These are phyloP conservation scores for Trichosporon inkin DNA, from an alignment of 1,284 basidiomycete genomes.

Conservation along the genomic window DNA sequence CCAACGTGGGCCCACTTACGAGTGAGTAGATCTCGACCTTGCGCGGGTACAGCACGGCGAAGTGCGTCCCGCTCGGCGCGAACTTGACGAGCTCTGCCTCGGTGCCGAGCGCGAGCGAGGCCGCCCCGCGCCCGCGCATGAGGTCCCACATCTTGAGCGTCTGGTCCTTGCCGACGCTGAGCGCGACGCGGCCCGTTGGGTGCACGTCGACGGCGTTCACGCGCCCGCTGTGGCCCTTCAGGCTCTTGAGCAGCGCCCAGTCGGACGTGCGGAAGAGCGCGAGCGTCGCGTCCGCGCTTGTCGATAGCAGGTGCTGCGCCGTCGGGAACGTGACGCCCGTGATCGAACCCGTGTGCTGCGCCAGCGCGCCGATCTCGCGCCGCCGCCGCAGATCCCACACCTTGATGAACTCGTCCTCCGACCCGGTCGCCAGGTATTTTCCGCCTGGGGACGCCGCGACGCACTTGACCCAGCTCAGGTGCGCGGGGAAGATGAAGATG, in stretches of 20 bases:
- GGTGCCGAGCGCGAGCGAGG: conserved; percentile 79
- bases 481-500: conserved; percentile 93
- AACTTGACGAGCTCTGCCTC: conserved; percentile 85
- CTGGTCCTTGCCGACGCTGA: conserved; percentile 85
- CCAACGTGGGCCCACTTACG: too few species aligned
- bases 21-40: conserved; percentile 54
- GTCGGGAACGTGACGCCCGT: conserved; percentile 85
- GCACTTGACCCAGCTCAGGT: conserved; percentile 85
- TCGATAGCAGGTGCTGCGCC: conserved; percentile 79
- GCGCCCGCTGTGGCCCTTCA: conserved; percentile 89
- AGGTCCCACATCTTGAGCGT: conserved; percentile 97
- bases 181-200: conserved; percentile 81
- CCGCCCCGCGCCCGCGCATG: conserved; percentile 85
- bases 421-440: conserved; percentile 93
- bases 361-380: conserved; percentile 88
- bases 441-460: conserved; percentile 83
- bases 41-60: conserved; percentile 70
- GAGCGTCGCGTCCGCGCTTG: conserved; percentile 83
- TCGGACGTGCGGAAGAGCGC: conserved; percentile 87
- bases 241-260: conserved; percentile 79
- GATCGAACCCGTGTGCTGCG: conserved; percentile 91
- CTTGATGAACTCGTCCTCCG: conserved; percentile 90
- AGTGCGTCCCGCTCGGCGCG: conserved; percentile 68
- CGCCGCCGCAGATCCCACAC: conserved; percentile 90
- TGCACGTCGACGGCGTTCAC: conserved; percentile 88